Evolutionary conservation across 2,329 filamentous ascomycete species (phyloP), one percentile per base, ranked within the genome.

Genomic region (Neurospora sp.): DNA sequence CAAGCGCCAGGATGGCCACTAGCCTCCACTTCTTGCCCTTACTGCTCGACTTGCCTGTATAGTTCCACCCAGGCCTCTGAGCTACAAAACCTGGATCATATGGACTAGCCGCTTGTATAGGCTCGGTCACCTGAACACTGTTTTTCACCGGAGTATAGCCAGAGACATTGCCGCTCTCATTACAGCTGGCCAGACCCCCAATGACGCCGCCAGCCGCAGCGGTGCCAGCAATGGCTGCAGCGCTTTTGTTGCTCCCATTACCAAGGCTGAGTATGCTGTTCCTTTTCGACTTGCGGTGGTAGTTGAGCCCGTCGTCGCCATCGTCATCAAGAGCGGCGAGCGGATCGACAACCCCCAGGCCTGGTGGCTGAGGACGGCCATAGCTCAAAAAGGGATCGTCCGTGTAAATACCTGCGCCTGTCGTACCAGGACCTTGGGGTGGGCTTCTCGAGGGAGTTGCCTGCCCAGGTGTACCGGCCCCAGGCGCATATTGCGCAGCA

Each of bases 231-330:
- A 78, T 83, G 8, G 80, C 85, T 41, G 81, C 81, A 67, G 82
- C 82, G 73, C 79, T 76, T 69, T 78, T 78, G 41, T 79, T 79
- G 66, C 80, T 84, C 28, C 84, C 82, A 46, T 83, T 81, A 8
- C 84, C 83, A 3, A 88, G 80, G 70, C 86, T 88, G 41, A 90
- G 79, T 78, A 90, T 86, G 41, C 90, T 89, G 73, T 83, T 85
- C 71, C 86, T 84, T 78, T 83, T 82, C 0, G 73, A 73, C 38
- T 75, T 78, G 80, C 76, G 77, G 66, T 78, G 80, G 67, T 86
- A 89, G 4, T 86, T 84, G 68, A 96, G 85, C 1, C 91, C 93
- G 77, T 97, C 94, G 76, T 97, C 94, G 37, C 92, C 93, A 77
- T 97, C 94, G 78, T 97, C 94, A 28, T 87, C 87, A 73, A 97